phyloP scores from a whole-genome alignment of 176 grass and related monocot genomes.

The Areca catechu region DNA sequence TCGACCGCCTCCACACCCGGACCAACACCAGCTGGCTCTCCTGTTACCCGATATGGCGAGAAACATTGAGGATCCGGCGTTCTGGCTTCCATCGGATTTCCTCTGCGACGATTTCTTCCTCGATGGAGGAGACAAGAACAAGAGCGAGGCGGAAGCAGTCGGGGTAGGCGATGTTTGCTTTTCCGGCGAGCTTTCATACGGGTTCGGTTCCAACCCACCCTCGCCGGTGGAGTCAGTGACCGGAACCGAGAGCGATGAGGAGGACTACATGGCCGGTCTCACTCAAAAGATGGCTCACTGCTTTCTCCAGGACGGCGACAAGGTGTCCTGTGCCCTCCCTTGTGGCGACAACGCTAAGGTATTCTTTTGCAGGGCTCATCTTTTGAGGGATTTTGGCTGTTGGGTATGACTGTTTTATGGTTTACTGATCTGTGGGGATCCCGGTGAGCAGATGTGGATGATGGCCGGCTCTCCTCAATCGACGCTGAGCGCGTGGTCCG shows the following conservation, averaged over 20 bases:
- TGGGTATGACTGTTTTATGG: not conserved
- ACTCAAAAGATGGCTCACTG: conserved; percentile 28
- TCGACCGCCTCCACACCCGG: too few relatives aligned
- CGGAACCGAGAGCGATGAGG: conserved; percentile 9
- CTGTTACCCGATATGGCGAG: conserved; percentile 1
- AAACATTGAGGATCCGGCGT: not conserved
- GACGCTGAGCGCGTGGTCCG: conserved; percentile 38
- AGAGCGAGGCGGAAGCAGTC: not conserved
- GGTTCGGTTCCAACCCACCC: conserved; percentile 14
- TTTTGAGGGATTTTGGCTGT: not conserved
- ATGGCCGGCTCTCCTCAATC: conserved; percentile 63
- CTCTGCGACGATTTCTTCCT: conserved; percentile 8
- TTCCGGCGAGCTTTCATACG: not conserved
- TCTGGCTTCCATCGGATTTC: conserved; percentile 12
- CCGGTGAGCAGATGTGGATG: conserved; percentile 8
- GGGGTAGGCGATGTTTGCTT: not conserved
- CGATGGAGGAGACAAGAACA: not conserved
- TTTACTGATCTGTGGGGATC: too few relatives aligned
- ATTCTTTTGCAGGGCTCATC: not conserved
- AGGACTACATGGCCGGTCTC: conserved; percentile 17
- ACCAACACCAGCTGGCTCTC: too few relatives aligned
- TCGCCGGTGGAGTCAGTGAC: conserved; percentile 13
- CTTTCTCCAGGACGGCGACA: conserved; percentile 22
- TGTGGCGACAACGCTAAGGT: conserved; percentile 7
- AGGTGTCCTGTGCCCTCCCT: not conserved